phyloP scores from a whole-genome alignment of 495 filamentous ascomycete species.

The Hypomontagnella monticulosa region DNA sequence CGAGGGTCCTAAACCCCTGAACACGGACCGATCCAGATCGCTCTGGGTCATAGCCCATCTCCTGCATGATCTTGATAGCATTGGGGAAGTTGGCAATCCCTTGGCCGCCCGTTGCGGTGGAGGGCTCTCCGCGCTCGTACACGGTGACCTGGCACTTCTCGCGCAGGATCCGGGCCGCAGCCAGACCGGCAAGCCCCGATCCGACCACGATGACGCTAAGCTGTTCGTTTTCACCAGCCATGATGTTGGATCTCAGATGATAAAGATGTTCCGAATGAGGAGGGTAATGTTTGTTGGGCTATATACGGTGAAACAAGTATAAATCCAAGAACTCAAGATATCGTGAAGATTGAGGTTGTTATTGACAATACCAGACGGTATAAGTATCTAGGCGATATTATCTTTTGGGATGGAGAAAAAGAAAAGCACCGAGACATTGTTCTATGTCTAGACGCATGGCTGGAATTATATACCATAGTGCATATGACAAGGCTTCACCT shows the following conservation, averaged over 20 bases:
- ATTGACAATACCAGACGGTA: neutral
- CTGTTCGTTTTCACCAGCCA: conserved; percentile 22
- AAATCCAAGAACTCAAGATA: neutral
- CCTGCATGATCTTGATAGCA: conserved; percentile 37
- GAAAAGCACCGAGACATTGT: neutral
- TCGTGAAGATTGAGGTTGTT: neutral
- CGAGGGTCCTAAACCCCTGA: conserved; percentile 30
- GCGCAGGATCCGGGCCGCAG: conserved; percentile 38
- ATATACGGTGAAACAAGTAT: neutral
- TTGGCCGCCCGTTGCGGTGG: conserved; percentile 34
- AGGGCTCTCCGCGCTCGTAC: conserved; percentile 40
- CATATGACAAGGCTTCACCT: neutral
- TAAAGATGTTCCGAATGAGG: too few relatives aligned
- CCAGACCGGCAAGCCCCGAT: conserved; percentile 41
- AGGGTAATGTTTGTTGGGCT: too few relatives aligned
- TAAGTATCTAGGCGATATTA: neutral
- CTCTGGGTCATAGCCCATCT: conserved; percentile 31
- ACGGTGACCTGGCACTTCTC: conserved; percentile 45
- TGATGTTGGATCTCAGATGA: neutral
- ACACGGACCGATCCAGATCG: conserved; percentile 28
- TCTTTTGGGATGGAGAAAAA: neutral
- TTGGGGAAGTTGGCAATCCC: conserved; percentile 41
- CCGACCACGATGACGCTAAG: conserved; percentile 42
- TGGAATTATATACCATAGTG: conserved; percentile 21
- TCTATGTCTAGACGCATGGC: neutral